These are phyloP conservation scores for Coprinellus micaceus DNA, from an alignment of 768 basidiomycete genomes.

Conservation along the genomic window DNA sequence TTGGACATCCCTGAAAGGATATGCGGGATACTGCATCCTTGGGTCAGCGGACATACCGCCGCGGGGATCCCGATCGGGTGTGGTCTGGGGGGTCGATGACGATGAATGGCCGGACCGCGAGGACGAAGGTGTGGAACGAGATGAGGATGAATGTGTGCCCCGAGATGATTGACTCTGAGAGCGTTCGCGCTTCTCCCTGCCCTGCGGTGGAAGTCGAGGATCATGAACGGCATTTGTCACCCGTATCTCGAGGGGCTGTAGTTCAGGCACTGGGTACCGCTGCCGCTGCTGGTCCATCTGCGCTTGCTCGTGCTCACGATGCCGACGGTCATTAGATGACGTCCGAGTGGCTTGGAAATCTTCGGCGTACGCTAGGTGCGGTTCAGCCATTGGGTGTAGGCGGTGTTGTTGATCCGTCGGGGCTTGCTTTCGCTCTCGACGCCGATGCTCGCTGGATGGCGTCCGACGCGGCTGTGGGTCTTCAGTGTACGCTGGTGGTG, in stretches of 20 bases:
- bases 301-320: not conserved
- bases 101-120: not conserved
- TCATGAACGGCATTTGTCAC: no score
- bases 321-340: no score
- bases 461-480: not conserved
- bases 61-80: conserved; percentile 5
- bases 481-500: not conserved
- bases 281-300: not conserved
- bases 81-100: conserved; percentile 1
- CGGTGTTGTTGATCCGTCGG: no score
- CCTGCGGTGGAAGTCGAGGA: no score
- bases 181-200: no score
- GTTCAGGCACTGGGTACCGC: not conserved
- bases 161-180: not conserved
- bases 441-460: not conserved
- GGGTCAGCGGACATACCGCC: not conserved
- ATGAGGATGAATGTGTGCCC: conserved; percentile 4
- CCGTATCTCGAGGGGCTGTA: not conserved
- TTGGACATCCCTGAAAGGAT: no score
- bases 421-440: no score
- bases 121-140: conserved; percentile 6
- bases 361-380: no score
- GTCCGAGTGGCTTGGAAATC: no score
- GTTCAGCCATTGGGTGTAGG: no score
- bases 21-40: no score